phyloP scores from a whole-genome alignment of 805 yeast species.

The Metschnikowia arizonensis region DNA sequence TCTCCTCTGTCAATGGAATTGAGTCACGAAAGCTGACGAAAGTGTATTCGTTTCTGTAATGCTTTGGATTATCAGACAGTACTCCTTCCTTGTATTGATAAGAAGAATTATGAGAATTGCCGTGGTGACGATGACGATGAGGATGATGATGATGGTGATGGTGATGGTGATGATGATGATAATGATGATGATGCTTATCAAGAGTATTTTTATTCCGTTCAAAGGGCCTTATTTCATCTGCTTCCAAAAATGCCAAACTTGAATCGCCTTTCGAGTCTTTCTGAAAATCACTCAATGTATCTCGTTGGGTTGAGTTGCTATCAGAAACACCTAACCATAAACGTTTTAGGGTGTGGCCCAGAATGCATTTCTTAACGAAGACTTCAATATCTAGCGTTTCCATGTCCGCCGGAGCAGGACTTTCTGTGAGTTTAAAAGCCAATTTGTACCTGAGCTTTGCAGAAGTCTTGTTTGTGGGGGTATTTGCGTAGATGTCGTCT shows the following conservation, averaged over 20 bases:
- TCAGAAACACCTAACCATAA: conserved; percentile 28
- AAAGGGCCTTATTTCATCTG: not conserved
- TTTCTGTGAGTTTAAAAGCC: conserved; percentile 33
- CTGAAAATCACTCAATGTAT: not conserved
- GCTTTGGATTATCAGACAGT: not conserved
- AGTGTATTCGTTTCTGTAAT: conserved; percentile 17
- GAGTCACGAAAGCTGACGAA: conserved; percentile 36
- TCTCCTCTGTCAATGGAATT: conserved; percentile 17
- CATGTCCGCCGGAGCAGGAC: conserved; percentile 33
- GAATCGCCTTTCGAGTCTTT: not conserved
- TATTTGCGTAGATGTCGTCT: conserved; percentile 14
- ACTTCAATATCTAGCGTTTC: conserved; percentile 39
- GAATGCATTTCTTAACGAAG: conserved; percentile 27
- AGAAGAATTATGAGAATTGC: conserved; percentile 4
- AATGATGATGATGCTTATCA: conserved; percentile 10
- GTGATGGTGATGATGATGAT: conserved; percentile 11
- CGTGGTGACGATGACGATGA: conserved; percentile 7
- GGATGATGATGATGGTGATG: conserved; percentile 8
- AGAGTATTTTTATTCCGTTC: not conserved
- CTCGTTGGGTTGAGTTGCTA: not conserved
- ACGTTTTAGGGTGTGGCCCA: conserved; percentile 32
- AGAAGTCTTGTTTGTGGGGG: conserved; percentile 16
- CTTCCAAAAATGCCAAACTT: not conserved
- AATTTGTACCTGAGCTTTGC: conserved; percentile 30
- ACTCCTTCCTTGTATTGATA: conserved; percentile 1